Evolutionary conservation across 768 basidiomycete genomes (phyloP).

Genomic region (Naganishia antarctica): DNA sequence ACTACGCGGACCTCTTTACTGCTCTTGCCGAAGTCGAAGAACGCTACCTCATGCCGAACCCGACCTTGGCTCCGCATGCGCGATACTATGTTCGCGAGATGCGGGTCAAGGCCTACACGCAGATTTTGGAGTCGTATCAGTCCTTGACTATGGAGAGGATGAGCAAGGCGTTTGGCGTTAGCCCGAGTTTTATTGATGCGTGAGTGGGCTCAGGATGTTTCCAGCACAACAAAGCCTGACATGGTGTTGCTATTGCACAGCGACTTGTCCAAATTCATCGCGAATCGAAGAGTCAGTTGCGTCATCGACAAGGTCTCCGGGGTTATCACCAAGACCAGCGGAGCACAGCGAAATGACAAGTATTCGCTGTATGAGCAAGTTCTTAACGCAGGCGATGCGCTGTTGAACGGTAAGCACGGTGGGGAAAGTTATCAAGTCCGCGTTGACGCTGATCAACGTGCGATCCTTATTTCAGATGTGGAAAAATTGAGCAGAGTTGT

Average conservation of each 20-base stretch:
- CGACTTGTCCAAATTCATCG: constrained; percentile 87
- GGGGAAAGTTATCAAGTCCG: not conserved
- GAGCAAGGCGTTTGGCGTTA: constrained; percentile 80
- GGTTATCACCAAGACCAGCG: constrained; percentile 81
- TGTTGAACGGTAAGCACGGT: constrained; percentile 62
- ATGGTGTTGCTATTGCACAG: constrained; percentile 50
- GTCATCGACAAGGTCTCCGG: constrained; percentile 93
- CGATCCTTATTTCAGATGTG: constrained; percentile 49
- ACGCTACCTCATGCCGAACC: constrained; percentile 77
- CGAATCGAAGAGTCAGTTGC: constrained; percentile 74
- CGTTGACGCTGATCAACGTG: constrained; percentile 7
- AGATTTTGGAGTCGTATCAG: constrained; percentile 85
- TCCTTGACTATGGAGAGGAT: constrained; percentile 84
- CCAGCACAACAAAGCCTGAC: not conserved
- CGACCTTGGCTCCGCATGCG: constrained; percentile 76
- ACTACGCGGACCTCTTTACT: constrained; percentile 89
- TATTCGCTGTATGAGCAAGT: constrained; percentile 86
- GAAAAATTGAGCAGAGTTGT: constrained; percentile 88
- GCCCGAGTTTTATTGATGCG: constrained; percentile 80
- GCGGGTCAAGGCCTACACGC: constrained; percentile 87
- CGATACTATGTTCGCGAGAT: constrained; percentile 90
- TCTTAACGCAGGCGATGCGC: constrained; percentile 83
- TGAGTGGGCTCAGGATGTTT: constrained; percentile 49
- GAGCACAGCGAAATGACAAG: constrained; percentile 57
- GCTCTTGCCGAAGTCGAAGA: constrained; percentile 87